phyloP scores from a whole-genome alignment of 2,329 filamentous ascomycete genomes.

The Phoma sp. region DNA sequence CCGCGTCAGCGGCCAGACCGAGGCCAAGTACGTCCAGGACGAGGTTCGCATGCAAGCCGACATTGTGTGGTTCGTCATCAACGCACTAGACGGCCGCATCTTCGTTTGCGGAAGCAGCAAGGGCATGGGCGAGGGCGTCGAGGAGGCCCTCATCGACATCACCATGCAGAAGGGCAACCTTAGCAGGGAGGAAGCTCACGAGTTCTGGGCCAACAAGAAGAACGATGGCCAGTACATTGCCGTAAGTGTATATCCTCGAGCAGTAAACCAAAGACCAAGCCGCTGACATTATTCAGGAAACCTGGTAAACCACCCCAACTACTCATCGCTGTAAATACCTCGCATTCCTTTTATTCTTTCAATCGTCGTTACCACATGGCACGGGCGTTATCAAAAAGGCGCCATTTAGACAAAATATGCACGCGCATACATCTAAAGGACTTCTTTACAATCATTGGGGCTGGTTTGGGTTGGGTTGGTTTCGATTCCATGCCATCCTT shows the following conservation, averaged over 20 bases:
- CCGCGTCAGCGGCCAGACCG: conserved; percentile 51
- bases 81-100: conserved; percentile 90
- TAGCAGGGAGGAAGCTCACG: conserved; percentile 77
- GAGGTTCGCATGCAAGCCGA: conserved; percentile 91
- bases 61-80: conserved; percentile 98
- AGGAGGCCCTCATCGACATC: conserved; percentile 84
- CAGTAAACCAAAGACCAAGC: accelerated
- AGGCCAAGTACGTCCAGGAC: conserved; percentile 93
- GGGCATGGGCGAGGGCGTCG: conserved; percentile 97
- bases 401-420: conserved; percentile 13
- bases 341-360: not conserved
- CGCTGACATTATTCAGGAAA: conserved; percentile 10
- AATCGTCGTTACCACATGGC: conserved; percentile 11
- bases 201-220: conserved; percentile 93
- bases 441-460: not conserved
- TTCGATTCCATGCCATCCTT: conserved; percentile 13
- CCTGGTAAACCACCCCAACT: conserved; percentile 5
- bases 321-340: conserved; percentile 5
- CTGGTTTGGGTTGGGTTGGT: conserved; percentile 1
- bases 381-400: conserved; percentile 15
- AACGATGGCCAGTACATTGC: conserved; percentile 95
- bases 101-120: conserved; percentile 96
- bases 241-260: conserved; percentile 49
- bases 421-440: conserved; percentile 1
- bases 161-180: conserved; percentile 92